Conservation (phyloP, 2,329 filamentous ascomycete species). For the Bisporella sp. region DNA sequence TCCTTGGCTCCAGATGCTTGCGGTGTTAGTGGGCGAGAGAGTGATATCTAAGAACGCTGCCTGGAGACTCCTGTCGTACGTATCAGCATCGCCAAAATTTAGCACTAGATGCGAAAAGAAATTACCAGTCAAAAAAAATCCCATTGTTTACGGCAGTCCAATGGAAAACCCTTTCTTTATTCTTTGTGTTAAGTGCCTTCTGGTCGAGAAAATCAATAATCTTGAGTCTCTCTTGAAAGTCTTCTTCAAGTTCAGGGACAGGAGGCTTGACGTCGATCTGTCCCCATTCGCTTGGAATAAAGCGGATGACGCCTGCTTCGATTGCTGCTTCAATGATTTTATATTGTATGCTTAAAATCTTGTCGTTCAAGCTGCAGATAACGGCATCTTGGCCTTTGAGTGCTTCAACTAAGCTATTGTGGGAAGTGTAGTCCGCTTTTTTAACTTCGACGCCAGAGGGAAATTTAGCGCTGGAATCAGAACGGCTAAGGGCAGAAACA, state of each 20-base stretch:
- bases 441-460: constrained; percentile 15
- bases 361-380: constrained; percentile 11
- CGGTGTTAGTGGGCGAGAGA: constrained; percentile 38
- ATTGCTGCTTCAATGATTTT: constrained; percentile 48
- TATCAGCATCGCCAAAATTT: not conserved
- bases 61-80: not conserved
- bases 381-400: constrained; percentile 18
- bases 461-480: constrained; percentile 20
- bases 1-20: constrained; percentile 31
- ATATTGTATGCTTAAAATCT: constrained; percentile 3
- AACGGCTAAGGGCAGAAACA: constrained; percentile 27
- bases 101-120: not conserved
- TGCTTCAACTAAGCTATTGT: constrained; percentile 21
- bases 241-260: not conserved
- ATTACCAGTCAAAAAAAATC: constrained; percentile 17
- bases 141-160: constrained; percentile 28
- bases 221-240: constrained; percentile 4
- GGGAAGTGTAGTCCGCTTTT: constrained; percentile 12
- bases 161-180: constrained; percentile 16
- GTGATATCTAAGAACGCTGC: constrained; percentile 35
- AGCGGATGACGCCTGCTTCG: constrained; percentile 49
- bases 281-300: constrained; percentile 52
- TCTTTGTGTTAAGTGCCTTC: not conserved
- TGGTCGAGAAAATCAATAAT: constrained; percentile 8
- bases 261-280: constrained; percentile 20